Base-by-base conservation (phyloP, 2,329 filamentous ascomycete genomes). In the Penicillium palitans region DNA sequence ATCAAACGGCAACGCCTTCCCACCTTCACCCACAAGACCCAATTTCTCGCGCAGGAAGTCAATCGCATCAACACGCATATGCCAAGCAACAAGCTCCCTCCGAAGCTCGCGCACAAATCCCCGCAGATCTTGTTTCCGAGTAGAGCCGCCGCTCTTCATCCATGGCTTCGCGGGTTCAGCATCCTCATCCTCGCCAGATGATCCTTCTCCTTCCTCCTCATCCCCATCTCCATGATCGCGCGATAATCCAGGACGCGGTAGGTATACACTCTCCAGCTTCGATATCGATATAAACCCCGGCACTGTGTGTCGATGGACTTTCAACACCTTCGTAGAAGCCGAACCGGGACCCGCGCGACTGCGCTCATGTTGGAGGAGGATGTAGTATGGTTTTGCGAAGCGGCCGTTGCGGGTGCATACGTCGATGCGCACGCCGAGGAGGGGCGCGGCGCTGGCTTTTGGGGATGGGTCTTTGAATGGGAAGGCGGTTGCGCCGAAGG, bases 391-490 rank as follows among this genome's bases (percentile, higher is more conserved):
- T 57, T 74, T 75, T 5, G 68, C 62, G 59, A 77, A 79, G 3
- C 63, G 68, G 4, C 78, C 78, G 37, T 69, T 69, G 1, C 76
- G 71, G 21, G 66, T 58, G 61, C 73, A 77, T 21, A 79, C 62
- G 41, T 80, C 78, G 24, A 80, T 73, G 13, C 78, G 70, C 12
- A 80, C 61, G 2, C 78, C 78, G 3, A 80, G 64, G 1, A 80
- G 65, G 39, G 71, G 70, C 19, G 37, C 44, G 5, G 29, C 12
- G 8, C 68, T 64, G 1, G 57, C 29, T 24, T 65, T 68, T 2
- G 78, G 74, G 0, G 74, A 74, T 3, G 78, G 78, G 52, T 80
- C 78, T 51, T 70, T 73, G 64, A 79, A 80, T 5, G 78, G 77
- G 57, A 80, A 80, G 3, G 76, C 68, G 1, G 78, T 80, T 12